Evolutionary conservation across 1,284 basidiomycete genomes (phyloP).

Genomic region (Pyrrhoderma noxium): DNA sequence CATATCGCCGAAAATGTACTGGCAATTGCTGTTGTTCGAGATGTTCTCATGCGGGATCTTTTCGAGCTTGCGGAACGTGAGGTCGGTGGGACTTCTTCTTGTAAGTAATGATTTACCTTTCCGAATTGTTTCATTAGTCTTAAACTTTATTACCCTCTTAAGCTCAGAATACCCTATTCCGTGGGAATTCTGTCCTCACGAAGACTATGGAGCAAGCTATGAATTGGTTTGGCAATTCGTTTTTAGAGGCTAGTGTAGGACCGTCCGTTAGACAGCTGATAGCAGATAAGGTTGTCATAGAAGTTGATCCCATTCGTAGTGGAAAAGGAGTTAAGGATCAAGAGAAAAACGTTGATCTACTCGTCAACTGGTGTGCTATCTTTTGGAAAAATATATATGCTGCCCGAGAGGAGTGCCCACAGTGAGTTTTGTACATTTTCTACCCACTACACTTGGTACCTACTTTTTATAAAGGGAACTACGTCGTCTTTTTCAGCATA

Average conservation of each 20-base stretch:
- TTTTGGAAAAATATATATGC: constrained; percentile 76
- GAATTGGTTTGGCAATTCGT: constrained; percentile 64
- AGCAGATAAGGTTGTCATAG: constrained; percentile 64
- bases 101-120: constrained; percentile 24
- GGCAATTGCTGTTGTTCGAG: constrained; percentile 58
- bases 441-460: constrained; percentile 15
- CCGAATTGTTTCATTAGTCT: neutral
- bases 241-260: constrained; percentile 73
- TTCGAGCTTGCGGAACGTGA: constrained; percentile 59
- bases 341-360: constrained; percentile 48
- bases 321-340: constrained; percentile 51
- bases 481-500: constrained; percentile 60
- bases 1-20: constrained; percentile 53
- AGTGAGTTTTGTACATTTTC: constrained; percentile 39
- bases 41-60: constrained; percentile 57
- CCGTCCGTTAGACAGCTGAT: constrained; percentile 58
- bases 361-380: constrained; percentile 68
- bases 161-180: constrained; percentile 66
- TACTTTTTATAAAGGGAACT: constrained; percentile 51
- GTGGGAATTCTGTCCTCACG: constrained; percentile 75
- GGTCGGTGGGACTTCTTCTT: constrained; percentile 45
- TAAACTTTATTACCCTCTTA: neutral
- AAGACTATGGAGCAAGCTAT: constrained; percentile 76
- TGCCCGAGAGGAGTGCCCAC: constrained; percentile 63
- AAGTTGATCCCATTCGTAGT: constrained; percentile 66